phyloP scores from a whole-genome alignment of 768 basidiomycete genomes.

The Leccinum variicolor region DNA sequence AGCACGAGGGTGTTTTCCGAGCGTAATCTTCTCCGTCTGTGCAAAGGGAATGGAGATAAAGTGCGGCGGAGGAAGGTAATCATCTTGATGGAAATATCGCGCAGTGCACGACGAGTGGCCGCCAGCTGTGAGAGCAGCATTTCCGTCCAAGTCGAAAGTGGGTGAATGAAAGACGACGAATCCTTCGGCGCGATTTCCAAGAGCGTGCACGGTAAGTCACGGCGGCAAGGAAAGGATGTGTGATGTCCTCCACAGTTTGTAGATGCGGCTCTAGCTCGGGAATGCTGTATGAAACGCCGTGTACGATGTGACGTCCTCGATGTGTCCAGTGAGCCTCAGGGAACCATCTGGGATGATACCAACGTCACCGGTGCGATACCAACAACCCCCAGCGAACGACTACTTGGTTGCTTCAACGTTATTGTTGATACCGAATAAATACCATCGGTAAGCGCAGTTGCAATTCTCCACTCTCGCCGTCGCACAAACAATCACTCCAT shows the following conservation, averaged over 20 bases:
- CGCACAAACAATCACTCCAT: slow-evolving; percentile 21
- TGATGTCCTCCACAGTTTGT: background rate
- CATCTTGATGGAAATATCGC: background rate
- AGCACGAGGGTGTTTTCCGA: background rate
- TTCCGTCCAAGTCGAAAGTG: background rate
- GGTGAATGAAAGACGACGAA: background rate
- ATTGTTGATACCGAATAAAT: slow-evolving; percentile 41
- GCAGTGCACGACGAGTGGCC: background rate
- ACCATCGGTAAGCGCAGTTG: slow-evolving; percentile 39
- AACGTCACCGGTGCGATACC: slow-evolving; percentile 58
- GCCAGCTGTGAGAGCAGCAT: background rate
- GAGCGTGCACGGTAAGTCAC: background rate
- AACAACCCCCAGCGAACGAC: slow-evolving; percentile 44
- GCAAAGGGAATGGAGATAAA: background rate
- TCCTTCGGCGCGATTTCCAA: background rate
- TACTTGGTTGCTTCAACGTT: slow-evolving; percentile 45
- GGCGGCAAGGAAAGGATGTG: background rate
- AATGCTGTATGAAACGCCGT: slow-evolving; percentile 5
- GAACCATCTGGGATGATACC: slow-evolving; percentile 34
- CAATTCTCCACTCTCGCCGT: slow-evolving; percentile 35
- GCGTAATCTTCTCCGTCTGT: background rate
- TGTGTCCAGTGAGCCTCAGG: slow-evolving; percentile 31
- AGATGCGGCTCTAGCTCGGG: background rate
- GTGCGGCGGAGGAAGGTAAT: background rate
- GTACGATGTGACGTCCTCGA: slow-evolving; percentile 34